These are phyloP conservation scores for Adenanthera pavonina DNA, from an alignment of 306 rosid genomes.

Conservation along the genomic window DNA sequence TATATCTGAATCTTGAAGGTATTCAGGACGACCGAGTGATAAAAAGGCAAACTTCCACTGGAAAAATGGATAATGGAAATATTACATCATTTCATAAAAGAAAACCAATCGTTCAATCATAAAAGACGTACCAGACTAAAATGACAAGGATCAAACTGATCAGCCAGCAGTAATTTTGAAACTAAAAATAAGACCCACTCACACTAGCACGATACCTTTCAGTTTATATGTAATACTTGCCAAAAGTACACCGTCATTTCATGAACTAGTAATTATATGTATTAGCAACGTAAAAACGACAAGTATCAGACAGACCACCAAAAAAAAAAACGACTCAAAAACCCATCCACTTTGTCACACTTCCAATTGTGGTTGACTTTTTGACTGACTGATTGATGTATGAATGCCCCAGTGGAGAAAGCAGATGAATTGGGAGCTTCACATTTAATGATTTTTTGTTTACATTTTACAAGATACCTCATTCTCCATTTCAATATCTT, in stretches of 20 bases:
- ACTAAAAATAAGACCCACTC: neutral
- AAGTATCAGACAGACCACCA: neutral
- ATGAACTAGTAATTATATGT: too few species aligned
- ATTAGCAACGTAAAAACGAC: neutral
- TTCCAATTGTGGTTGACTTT: neutral
- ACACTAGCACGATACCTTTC: neutral
- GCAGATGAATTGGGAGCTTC: neutral
- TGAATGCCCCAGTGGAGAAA: neutral
- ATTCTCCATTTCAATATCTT: neutral
- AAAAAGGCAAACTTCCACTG: conserved; percentile 96
- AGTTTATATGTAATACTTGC: neutral
- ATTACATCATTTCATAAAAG: neutral
- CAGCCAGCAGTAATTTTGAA: neutral
- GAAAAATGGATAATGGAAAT: neutral
- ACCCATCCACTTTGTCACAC: too few species aligned
- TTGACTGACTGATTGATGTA: too few species aligned
- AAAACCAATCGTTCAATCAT: neutral
- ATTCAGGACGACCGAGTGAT: conserved; percentile 91
- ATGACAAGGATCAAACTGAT: neutral
- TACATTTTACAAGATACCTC: neutral
- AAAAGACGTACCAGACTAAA: neutral
- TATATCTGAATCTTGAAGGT: conserved; percentile 79
- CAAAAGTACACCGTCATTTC: neutral
- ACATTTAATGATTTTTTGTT: neutral
- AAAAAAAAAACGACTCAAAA: too few species aligned